These are phyloP conservation scores for Ceratocystis eucalypticola DNA, from an alignment of 2,329 filamentous ascomycete genomes.

Conservation along the genomic window DNA sequence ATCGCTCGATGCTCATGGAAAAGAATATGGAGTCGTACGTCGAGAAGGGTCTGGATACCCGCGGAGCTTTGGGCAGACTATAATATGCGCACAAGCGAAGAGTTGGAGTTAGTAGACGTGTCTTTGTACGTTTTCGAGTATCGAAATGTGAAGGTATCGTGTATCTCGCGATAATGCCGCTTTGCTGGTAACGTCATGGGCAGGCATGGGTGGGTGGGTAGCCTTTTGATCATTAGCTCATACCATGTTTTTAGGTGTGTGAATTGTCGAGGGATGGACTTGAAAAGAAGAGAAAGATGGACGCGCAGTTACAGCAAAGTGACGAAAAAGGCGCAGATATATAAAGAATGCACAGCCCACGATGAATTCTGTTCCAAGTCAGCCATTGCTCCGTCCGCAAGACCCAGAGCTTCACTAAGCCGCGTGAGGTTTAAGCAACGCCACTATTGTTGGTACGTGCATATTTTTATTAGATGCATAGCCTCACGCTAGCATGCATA, in stretches of 20 bases:
- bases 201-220: neutral
- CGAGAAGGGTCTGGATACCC: conserved; percentile 96
- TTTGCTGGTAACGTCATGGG: neutral
- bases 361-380: neutral
- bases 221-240: neutral
- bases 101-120: neutral
- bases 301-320: neutral
- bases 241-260: neutral
- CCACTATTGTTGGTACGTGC: neutral
- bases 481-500: neutral
- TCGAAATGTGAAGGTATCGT: neutral
- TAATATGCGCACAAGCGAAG: neutral
- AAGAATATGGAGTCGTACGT: conserved; percentile 48
- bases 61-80: conserved; percentile 97
- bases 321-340: neutral
- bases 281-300: neutral
- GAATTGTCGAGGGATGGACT: neutral
- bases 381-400: neutral
- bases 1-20: neutral
- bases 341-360: conserved; percentile 1
- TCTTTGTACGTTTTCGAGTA: neutral
- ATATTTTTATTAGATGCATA: neutral
- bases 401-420: neutral
- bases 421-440: conserved; percentile 10
- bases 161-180: conserved; percentile 1